A percentile compares a stretch with the other conserved stretches of the same genome.
phyloP scores from a whole-genome alignment of 176 grass and related monocot species.

The Oryza australiensis region DNA sequence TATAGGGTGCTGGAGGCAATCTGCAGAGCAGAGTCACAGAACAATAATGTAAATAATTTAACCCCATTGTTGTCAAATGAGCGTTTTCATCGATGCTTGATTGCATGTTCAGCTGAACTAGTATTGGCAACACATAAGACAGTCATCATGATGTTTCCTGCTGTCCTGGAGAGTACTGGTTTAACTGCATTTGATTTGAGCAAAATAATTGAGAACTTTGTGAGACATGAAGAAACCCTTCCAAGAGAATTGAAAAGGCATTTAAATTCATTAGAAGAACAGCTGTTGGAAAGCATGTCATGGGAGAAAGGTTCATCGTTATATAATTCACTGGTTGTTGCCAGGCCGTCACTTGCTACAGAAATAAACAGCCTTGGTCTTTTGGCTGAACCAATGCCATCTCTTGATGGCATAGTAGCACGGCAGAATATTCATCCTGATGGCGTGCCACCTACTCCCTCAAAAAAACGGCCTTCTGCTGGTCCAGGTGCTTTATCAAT shows the following conservation, averaged over 20 bases:
- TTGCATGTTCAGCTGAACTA: conserved; percentile 91
- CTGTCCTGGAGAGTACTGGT: conserved; percentile 83
- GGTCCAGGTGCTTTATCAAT: conserved; percentile 58
- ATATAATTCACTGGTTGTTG: conserved; percentile 92
- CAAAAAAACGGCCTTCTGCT: conserved; percentile 49
- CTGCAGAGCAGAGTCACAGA: conserved; percentile 68
- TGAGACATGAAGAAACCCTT: conserved; percentile 90
- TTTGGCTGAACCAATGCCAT: conserved; percentile 91
- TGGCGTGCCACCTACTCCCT: conserved; percentile 46
- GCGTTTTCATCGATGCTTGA: conserved; percentile 88
- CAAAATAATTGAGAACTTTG: conserved; percentile 93
- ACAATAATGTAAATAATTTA: conserved; percentile 64
- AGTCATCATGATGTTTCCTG: conserved; percentile 96
- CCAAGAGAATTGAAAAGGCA: conserved; percentile 95
- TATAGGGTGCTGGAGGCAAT: conserved; percentile 81
- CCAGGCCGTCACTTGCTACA: conserved; percentile 53
- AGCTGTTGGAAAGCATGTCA: conserved; percentile 84
- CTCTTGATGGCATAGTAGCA: conserved; percentile 79
- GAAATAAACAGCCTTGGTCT: conserved; percentile 74
- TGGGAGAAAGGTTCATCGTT: conserved; percentile 90
- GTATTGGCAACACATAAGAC: conserved; percentile 93
- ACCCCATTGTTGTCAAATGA: conserved; percentile 81
- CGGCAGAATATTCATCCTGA: conserved; percentile 54
- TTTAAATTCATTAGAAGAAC: conserved; percentile 94
- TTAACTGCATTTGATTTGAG: conserved; percentile 97